Conservation (phyloP, 2,329 filamentous ascomycete genomes). For the Aspergillus quadricinctus region DNA sequence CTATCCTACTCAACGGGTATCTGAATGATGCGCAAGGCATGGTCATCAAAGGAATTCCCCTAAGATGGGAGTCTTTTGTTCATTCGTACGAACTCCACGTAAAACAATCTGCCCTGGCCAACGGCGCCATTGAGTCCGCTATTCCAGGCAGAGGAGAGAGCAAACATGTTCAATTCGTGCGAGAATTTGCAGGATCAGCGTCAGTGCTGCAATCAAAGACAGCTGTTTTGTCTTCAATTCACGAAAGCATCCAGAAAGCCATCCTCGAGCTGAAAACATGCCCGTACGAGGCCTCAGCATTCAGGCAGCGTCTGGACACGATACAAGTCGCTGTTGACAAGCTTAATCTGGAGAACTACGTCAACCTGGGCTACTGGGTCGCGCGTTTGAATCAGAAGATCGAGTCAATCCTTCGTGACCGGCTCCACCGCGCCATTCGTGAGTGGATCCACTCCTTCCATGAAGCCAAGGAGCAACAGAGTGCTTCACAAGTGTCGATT, state of each 20-base stretch:
- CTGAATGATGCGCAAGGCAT: conserved; percentile 83
- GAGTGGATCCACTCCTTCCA: conserved; percentile 87
- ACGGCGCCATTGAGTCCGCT: conserved; percentile 56
- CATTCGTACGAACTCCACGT: conserved; percentile 92
- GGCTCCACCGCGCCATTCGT: conserved; percentile 77
- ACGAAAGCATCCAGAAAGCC: conserved; percentile 76
- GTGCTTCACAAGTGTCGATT: conserved; percentile 18
- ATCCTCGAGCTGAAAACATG: conserved; percentile 80
- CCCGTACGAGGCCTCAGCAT: conserved; percentile 72
- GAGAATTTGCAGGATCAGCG: conserved; percentile 83
- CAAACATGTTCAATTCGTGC: conserved; percentile 94
- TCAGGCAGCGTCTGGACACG: conserved; percentile 73
- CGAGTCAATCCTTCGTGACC: conserved; percentile 71
- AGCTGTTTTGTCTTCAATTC: conserved; percentile 69
- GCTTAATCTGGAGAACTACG: conserved; percentile 91
- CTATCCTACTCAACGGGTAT: conserved; percentile 83
- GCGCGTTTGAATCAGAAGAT: conserved; percentile 80
- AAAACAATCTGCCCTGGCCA: conserved; percentile 58
- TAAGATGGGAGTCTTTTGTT: conserved; percentile 97
- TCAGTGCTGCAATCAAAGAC: conserved; percentile 87
- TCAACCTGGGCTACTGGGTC: conserved; percentile 90
- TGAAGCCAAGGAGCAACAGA: conserved; percentile 41
- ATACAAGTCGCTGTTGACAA: conserved; percentile 94
- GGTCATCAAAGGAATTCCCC: conserved; percentile 78
- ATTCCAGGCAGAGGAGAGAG: conserved; percentile 65